A percentile compares a stretch with the other conserved stretches of the same genome.
Conservation (phyloP, 2,329 filamentous ascomycete species). For the Fusarium sp. region DNA sequence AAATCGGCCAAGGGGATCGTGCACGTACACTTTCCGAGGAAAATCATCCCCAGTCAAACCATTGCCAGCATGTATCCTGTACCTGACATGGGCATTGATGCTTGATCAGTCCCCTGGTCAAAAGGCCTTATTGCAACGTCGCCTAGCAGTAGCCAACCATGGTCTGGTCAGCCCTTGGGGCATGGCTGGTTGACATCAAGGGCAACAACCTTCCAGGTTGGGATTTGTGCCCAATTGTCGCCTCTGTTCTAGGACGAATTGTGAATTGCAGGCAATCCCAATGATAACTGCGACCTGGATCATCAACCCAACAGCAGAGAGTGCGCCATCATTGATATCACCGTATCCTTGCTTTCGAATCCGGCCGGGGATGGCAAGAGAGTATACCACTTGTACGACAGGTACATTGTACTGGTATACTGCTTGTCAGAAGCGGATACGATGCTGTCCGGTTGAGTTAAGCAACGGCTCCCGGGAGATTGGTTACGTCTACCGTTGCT, state of each 20-base stretch:
- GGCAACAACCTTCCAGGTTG: constrained; percentile 17
- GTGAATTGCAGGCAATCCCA: constrained; percentile 11
- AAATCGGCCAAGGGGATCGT: constrained; percentile 44
- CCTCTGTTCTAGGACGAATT: constrained; percentile 29
- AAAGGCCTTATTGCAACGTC: constrained; percentile 33
- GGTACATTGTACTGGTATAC: neutral
- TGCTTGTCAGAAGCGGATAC: constrained; percentile 1
- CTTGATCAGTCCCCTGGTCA: constrained; percentile 18
- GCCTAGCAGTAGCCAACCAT: constrained; percentile 28
- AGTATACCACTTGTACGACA: neutral
- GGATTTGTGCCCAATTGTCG: constrained; percentile 45
- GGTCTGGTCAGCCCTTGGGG: constrained; percentile 33
- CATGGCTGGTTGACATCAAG: constrained; percentile 14
- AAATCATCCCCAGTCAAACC: constrained; percentile 10
- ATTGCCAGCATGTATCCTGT: constrained; percentile 10
- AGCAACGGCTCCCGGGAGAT: too few species aligned
- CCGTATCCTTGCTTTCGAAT: neutral
- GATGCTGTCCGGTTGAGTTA: neutral
- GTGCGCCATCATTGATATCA: neutral
- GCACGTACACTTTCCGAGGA: constrained; percentile 28
- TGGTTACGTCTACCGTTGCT: neutral
- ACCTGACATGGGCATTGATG: constrained; percentile 20
- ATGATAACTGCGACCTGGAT: constrained; percentile 1
- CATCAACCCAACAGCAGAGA: constrained; percentile 25
- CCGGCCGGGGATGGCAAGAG: neutral